These are phyloP conservation scores for Singerocomus rubriflavus DNA, from an alignment of 1,284 basidiomycete species.

Conservation along the genomic window DNA sequence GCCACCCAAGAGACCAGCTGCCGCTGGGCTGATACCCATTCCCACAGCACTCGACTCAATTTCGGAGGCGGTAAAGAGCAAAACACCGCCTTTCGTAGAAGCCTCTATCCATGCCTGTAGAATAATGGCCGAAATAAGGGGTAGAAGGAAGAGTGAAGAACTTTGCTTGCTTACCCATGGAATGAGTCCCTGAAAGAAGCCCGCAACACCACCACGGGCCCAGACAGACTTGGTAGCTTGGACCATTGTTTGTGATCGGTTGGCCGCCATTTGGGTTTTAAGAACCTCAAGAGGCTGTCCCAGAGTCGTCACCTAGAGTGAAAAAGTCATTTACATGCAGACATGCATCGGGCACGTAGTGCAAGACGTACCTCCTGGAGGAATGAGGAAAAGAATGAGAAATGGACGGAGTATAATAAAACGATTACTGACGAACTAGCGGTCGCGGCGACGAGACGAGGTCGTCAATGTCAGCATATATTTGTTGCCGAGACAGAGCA, in stretches of 20 bases:
- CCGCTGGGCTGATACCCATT: slow-evolving; percentile 76
- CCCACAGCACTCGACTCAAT: slow-evolving; percentile 73
- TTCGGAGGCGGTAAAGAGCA: slow-evolving; percentile 95
- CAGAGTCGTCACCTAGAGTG: slow-evolving; percentile 83
- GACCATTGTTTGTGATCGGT: slow-evolving; percentile 86
- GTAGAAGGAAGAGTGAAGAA: background rate
- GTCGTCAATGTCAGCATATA: slow-evolving; percentile 7
- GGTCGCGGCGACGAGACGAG: background rate
- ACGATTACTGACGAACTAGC: slow-evolving; percentile 28
- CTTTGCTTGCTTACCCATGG: slow-evolving; percentile 74
- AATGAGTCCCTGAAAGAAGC: slow-evolving; percentile 98
- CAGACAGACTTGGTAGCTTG: slow-evolving; percentile 87
- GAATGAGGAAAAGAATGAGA: slow-evolving; percentile 13
- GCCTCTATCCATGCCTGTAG: slow-evolving; percentile 98
- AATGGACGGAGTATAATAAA: slow-evolving; percentile 13
- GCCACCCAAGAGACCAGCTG: slow-evolving; percentile 89
- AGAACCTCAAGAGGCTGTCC: slow-evolving; percentile 98
- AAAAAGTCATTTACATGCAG: slow-evolving; percentile 6
- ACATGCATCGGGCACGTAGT: background rate
- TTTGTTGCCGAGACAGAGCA: slow-evolving; percentile 2
- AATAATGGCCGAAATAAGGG: slow-evolving; percentile 9
- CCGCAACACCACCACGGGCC: slow-evolving; percentile 85
- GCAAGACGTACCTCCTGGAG: slow-evolving; percentile 45
- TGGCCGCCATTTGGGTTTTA: slow-evolving; percentile 98
- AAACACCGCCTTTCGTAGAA: slow-evolving; percentile 95